These are phyloP conservation scores for Fusarium sp. DNA, from an alignment of 2,329 filamentous ascomycete genomes.

Conservation along the genomic window DNA sequence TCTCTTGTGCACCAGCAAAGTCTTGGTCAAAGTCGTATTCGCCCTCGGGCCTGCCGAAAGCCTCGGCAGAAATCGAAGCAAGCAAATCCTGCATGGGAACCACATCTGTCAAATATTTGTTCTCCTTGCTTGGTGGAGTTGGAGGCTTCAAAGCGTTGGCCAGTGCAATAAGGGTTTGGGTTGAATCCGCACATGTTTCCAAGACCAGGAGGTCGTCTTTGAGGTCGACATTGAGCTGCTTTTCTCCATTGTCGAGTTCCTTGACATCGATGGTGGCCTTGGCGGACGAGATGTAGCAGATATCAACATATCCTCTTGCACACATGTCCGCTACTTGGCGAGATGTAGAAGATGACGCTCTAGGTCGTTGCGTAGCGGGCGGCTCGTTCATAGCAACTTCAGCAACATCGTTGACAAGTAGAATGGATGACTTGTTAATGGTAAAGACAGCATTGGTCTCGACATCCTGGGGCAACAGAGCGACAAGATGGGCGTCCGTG, in stretches of 20 bases:
- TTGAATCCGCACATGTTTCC: constrained; percentile 97
- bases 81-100: constrained; percentile 90
- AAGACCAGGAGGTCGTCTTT: constrained; percentile 88
- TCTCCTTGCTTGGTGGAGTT: constrained; percentile 81
- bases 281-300: constrained; percentile 88
- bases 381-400: constrained; percentile 32
- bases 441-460: constrained; percentile 73
- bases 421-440: constrained; percentile 82
- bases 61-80: constrained; percentile 89
- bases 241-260: constrained; percentile 66
- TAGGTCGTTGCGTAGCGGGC: constrained; percentile 36
- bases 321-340: constrained; percentile 69
- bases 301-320: constrained; percentile 81
- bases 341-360: constrained; percentile 54
- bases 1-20: constrained; percentile 66
- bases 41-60: constrained; percentile 73
- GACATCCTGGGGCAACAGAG: constrained; percentile 73
- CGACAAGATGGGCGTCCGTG: constrained; percentile 79
- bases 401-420: constrained; percentile 82
- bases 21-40: constrained; percentile 73
- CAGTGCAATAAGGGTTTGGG: constrained; percentile 86
- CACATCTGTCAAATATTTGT: constrained; percentile 88
- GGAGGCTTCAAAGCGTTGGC: constrained; percentile 86
- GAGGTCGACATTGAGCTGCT: constrained; percentile 81
- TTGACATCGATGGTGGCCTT: constrained; percentile 73